Percentiles rank a stretch among this genome's conserved stretches.
phyloP scores from a whole-genome alignment of 2,329 filamentous ascomycete genomes.

The Periconia digitata region DNA sequence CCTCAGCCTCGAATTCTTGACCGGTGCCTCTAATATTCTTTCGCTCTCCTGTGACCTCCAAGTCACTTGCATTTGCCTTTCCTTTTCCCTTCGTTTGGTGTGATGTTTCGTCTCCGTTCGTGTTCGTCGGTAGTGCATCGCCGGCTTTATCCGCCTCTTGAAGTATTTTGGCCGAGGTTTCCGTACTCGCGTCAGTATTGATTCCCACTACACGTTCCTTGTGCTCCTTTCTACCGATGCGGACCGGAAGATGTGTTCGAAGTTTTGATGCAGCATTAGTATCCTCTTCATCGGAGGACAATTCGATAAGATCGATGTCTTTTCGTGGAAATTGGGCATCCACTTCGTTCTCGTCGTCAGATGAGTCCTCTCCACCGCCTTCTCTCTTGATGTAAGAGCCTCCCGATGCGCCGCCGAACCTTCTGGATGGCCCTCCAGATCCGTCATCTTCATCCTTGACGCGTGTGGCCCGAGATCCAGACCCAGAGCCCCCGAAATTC shows the following conservation, averaged over 20 bases:
- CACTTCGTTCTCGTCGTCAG: constrained; percentile 56
- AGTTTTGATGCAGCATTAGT: constrained; percentile 24
- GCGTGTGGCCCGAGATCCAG: constrained; percentile 31
- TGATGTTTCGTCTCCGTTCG: constrained; percentile 10
- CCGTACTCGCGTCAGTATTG: constrained; percentile 55
- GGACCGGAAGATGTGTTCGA: constrained; percentile 48
- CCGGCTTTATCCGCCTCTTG: constrained; percentile 38
- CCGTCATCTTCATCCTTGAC: constrained; percentile 37
- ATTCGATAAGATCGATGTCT: constrained; percentile 62
- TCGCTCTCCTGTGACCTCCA: constrained; percentile 46
- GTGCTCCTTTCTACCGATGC: constrained; percentile 59
- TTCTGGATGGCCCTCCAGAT: constrained; percentile 15
- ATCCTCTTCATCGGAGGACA: constrained; percentile 57
- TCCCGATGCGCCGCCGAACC: constrained; percentile 11
- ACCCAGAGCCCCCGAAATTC: constrained; percentile 25
- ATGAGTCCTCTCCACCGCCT: constrained; percentile 48
- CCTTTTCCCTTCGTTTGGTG: constrained; percentile 30
- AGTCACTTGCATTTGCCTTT: constrained; percentile 47
- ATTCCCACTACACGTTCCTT: constrained; percentile 56
- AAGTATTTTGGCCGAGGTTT: constrained; percentile 46
- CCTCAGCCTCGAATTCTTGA: constrained; percentile 45
- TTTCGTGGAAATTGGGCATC: constrained; percentile 45
- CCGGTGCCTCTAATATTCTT: constrained; percentile 49
- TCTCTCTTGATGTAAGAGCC: constrained; percentile 23
- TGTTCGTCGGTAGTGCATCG: constrained; percentile 12